Base-by-base conservation (phyloP, 2,329 filamentous ascomycete species). In the Ophiostoma populinum region DNA sequence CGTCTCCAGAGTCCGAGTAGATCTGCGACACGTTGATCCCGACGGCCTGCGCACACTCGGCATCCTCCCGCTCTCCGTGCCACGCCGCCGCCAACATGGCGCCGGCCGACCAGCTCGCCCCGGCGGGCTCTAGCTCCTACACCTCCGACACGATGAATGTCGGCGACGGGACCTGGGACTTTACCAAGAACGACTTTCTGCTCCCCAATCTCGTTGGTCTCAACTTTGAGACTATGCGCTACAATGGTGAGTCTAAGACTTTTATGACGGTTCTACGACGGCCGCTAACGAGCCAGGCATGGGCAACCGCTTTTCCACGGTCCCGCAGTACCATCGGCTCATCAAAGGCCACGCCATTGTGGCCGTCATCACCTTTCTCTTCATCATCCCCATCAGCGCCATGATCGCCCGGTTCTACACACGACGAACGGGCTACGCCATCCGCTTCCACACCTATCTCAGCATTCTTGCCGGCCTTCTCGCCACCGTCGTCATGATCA, bases 151-250 rank as follows among this genome's bases (percentile, higher is more conserved):
- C 74, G n/a, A 62, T 86, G 64, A 65, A 62, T 37, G 80, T 87
- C 12, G 80, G 80, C 42, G 81, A 87, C 51, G 81, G 81, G 16
- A 87, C 81, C 22, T 90, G 81, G 80, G 77, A 86, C 48, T 76
- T 77, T 38, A 63, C 66, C 40, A 76, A 76, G 51, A 82, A 86
- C 49, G 74, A 69, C 13, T 90, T 87, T 51, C 58, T 90, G 36
- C 58, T 90, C 34, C 81, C 81, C 24, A 85, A 85, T 49, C 58
- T 90, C 30, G 62, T 75, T 47, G 80, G 79, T 7, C 56, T 82
- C 43, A 81, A 85, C 51, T 81, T 82, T 52, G 77, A 76, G 33
- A 86, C 80, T 6, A 86, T 81, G 74, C 73, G 67, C 51, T 85
- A 83, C 57, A 90, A 90, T 67, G 81, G 79, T 82, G 58, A 45